Evolutionary conservation across 1,284 basidiomycete species (phyloP).

Genomic region (Apiotrichum brassicae): DNA sequence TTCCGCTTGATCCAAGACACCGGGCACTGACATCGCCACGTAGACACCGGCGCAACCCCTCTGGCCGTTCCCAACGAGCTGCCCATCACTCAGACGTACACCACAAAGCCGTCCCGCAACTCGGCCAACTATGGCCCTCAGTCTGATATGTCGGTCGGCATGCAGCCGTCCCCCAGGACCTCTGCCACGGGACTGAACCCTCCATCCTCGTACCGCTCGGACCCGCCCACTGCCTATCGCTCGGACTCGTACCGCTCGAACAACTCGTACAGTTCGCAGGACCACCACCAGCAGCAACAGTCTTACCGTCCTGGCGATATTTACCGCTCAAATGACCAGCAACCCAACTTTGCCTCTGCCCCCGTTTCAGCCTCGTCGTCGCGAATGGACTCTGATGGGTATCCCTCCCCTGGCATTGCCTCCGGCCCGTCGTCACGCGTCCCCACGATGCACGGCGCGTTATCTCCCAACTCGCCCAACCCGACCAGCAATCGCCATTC

Average conservation of each 20-base stretch:
- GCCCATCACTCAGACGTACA: slow-evolving; percentile 24
- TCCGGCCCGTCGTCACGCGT: slow-evolving; percentile 12
- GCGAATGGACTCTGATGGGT: slow-evolving; percentile 18
- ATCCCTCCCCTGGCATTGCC: slow-evolving; percentile 7
- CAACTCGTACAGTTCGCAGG: slow-evolving; percentile 3
- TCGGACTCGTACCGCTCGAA: neutral
- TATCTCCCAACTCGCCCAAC: slow-evolving; percentile 38
- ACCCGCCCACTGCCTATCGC: neutral
- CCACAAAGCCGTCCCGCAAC: slow-evolving; percentile 42
- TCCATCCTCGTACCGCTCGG: slow-evolving; percentile 5
- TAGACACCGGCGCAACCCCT: slow-evolving; percentile 46
- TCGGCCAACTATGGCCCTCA: slow-evolving; percentile 35
- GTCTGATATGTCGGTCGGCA: slow-evolving; percentile 43
- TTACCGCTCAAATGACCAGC: slow-evolving; percentile 5
- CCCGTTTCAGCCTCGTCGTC: slow-evolving; percentile 23
- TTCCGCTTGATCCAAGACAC: neutral
- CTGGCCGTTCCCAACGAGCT: slow-evolving; percentile 21
- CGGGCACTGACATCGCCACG: slow-evolving; percentile 1
- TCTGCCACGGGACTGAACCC: neutral
- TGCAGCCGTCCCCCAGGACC: slow-evolving; percentile 13
- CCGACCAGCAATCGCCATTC: slow-evolving; percentile 44
- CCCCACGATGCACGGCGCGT: slow-evolving; percentile 22
- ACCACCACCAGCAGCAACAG: neutral
- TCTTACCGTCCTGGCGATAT: neutral
- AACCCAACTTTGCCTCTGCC: slow-evolving; percentile 25